phyloP scores from a whole-genome alignment of 257 asterid species.

The Dorcoceras hygrometricum region DNA sequence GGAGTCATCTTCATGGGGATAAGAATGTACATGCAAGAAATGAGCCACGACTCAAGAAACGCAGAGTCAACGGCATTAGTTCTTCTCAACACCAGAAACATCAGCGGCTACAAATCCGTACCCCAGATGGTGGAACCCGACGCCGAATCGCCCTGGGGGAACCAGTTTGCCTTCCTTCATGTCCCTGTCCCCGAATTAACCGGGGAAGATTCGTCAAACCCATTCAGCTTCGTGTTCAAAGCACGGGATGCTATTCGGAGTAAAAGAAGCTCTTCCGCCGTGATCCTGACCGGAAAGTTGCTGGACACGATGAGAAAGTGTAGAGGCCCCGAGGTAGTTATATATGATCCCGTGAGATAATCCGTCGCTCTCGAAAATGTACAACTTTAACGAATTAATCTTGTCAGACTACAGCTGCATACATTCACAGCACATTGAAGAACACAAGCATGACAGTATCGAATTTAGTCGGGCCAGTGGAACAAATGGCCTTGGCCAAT shows the following conservation, averaged over 20 bases:
- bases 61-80: conserved; percentile 64
- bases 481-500: conserved; percentile 51
- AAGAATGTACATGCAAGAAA: conserved; percentile 57
- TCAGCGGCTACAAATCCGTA: conserved; percentile 63
- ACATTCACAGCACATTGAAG: conserved; percentile 54
- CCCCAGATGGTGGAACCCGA: conserved; percentile 64
- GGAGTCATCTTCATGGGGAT: conserved; percentile 69
- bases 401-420: conserved; percentile 47
- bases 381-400: too few species aligned
- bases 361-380: too few species aligned
- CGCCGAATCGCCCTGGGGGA: conserved; percentile 69
- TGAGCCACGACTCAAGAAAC: conserved; percentile 28
- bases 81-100: conserved; percentile 68
- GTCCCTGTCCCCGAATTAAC: conserved; percentile 50
- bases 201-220: conserved; percentile 16
- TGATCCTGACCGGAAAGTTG: conserved; percentile 58
- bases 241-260: conserved; percentile 44
- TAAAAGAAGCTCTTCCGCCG: conserved; percentile 56
- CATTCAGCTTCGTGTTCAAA: conserved; percentile 42
- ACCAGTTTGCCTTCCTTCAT: conserved; percentile 77
- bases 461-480: conserved; percentile 62
- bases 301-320: conserved; percentile 40
- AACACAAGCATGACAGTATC: conserved; percentile 65
- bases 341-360: too few species aligned
- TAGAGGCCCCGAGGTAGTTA: conserved; percentile 71